These are phyloP conservation scores for Emergomyces pasteurianus DNA, from an alignment of 2,329 filamentous ascomycete species.

Conservation along the genomic window DNA sequence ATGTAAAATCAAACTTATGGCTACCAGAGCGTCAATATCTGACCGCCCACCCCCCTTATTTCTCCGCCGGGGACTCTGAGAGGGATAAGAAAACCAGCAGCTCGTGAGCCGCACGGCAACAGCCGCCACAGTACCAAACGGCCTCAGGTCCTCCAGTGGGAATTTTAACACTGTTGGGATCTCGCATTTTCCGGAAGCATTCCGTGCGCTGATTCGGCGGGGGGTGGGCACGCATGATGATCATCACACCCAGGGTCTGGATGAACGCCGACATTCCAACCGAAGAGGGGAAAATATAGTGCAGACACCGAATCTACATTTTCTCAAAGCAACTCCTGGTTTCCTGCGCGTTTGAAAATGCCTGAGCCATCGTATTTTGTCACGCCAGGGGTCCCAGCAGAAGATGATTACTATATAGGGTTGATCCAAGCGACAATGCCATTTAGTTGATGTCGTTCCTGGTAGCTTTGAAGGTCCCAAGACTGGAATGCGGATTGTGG, in stretches of 20 bases:
- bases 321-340: constrained; percentile 40
- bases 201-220: constrained; percentile 39
- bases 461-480: constrained; percentile 36
- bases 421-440: constrained; percentile 43
- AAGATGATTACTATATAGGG: constrained; percentile 40
- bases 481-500: constrained; percentile 25
- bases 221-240: constrained; percentile 44
- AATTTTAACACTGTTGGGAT: constrained; percentile 46
- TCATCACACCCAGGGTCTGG: constrained; percentile 46
- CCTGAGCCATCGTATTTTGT: constrained; percentile 44
- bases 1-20: constrained; percentile 34
- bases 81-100: background rate
- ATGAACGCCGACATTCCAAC: constrained; percentile 33
- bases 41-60: background rate
- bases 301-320: constrained; percentile 38
- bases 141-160: constrained; percentile 42
- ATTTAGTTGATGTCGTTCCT: constrained; percentile 35
- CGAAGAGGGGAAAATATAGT: constrained; percentile 35
- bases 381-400: constrained; percentile 43
- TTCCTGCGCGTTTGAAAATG: constrained; percentile 45
- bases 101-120: background rate
- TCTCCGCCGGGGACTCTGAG: background rate
- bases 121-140: constrained; percentile 18
- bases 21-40: constrained; percentile 1
- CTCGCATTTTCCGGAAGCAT: constrained; percentile 46